Evolutionary conservation across 139 green algal species (phyloP).

Genomic region (Limnomonas spitsbergensis): DNA sequence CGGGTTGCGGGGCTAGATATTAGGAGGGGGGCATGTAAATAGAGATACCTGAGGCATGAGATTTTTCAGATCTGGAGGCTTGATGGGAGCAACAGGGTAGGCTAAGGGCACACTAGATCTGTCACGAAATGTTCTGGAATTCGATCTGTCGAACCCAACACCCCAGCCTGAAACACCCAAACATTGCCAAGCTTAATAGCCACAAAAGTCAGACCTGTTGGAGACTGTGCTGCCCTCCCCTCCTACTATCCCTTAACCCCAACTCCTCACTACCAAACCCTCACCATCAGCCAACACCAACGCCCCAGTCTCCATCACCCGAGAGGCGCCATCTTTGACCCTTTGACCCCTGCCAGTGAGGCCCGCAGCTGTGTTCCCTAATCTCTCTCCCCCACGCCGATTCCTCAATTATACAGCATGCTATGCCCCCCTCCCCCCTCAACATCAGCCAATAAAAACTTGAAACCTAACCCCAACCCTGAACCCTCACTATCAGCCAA

Average conservation of each 20-base stretch:
- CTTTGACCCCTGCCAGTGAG: constrained; percentile 83
- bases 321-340: constrained; percentile 72
- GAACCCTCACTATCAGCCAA: constrained; percentile 85
- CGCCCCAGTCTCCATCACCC: constrained; percentile 84
- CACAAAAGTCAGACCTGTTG: constrained; percentile 76
- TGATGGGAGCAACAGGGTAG: too few species aligned
- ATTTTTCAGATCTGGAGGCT: too few species aligned
- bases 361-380: constrained; percentile 71
- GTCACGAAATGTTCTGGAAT: too few species aligned
- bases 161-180: constrained; percentile 87
- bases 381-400: too few species aligned
- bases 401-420: too few species aligned
- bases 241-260: neutral
- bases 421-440: too few species aligned
- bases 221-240: neutral
- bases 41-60: too few species aligned
- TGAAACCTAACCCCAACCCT: constrained; percentile 41
- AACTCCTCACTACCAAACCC: constrained; percentile 54
- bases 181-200: constrained; percentile 71
- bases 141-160: constrained; percentile 83
- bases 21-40: too few species aligned
- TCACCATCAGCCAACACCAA: constrained; percentile 85
- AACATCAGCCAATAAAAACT: neutral
- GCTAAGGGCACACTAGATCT: too few species aligned
- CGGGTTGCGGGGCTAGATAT: too few species aligned